phyloP scores from a whole-genome alignment of 495 filamentous ascomycete species.

The Rusavskia elegans region DNA sequence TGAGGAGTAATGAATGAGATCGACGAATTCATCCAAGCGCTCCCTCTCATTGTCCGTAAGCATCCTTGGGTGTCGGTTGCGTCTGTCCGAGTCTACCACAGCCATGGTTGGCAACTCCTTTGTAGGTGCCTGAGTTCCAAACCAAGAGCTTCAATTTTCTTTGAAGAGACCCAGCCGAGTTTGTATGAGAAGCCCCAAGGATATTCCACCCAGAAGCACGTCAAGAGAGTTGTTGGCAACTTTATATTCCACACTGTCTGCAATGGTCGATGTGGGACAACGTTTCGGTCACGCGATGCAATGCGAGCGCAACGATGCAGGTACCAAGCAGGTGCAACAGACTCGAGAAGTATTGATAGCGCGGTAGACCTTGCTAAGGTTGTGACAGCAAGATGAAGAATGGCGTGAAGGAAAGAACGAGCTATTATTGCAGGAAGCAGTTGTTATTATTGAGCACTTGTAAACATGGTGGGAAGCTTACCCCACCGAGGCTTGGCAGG shows the following conservation, averaged over 20 bases:
- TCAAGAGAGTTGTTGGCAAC: no score
- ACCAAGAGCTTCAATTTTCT: no score
- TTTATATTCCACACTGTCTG: no score
- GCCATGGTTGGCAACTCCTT: neutral
- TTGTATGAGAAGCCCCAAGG: no score
- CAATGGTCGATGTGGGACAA: no score
- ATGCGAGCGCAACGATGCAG: no score
- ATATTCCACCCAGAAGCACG: no score
- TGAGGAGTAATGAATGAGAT: conserved; percentile 87
- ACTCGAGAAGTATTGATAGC: no score
- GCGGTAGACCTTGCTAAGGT: no score
- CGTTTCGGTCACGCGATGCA: no score
- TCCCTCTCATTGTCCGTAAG: conserved; percentile 67
- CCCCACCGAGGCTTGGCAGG: neutral
- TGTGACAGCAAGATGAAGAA: neutral
- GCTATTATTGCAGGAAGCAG: neutral
- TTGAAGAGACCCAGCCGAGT: neutral
- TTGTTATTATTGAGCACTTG: neutral
- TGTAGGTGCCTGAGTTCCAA: no score
- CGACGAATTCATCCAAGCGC: conserved; percentile 76
- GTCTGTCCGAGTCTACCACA: conserved; percentile 60
- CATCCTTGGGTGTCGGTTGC: conserved; percentile 70
- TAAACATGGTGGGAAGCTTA: neutral
- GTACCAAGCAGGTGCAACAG: no score
- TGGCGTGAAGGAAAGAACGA: neutral